Conservation (phyloP, 768 basidiomycete genomes). For the Kwoniella mangroviensis region DNA sequence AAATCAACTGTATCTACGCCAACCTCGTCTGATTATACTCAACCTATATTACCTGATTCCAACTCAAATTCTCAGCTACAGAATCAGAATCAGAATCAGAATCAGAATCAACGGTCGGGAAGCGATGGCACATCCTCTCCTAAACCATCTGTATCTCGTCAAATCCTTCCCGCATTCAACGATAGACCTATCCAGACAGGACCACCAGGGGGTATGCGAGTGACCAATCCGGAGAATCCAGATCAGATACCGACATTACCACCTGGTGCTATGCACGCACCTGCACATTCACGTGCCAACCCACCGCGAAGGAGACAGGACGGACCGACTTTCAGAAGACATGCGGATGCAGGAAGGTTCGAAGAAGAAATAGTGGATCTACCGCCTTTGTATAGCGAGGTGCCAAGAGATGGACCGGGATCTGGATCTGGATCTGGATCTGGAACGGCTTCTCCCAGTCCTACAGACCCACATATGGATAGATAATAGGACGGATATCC, state of each 20-base stretch:
- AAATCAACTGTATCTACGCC: conserved; percentile 22
- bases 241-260: conserved; percentile 31
- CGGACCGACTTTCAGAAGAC: conserved; percentile 38
- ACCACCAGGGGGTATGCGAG: conserved; percentile 24
- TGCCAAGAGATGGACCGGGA: conserved; percentile 37
- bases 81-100: conserved; percentile 4
- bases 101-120: conserved; percentile 4
- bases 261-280: conserved; percentile 16
- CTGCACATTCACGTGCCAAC: background rate
- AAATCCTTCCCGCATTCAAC: conserved; percentile 1
- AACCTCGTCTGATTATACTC: background rate
- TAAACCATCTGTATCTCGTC: conserved; percentile 6
- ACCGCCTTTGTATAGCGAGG: conserved; percentile 51
- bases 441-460: background rate
- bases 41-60: background rate
- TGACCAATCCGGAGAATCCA: conserved; percentile 35
- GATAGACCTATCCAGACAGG: background rate
- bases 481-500: background rate
- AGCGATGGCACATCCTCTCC: background rate
- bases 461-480: background rate
- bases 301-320: conserved; percentile 12
- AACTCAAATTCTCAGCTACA: conserved; percentile 5
- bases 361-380: conserved; percentile 46
- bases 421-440: conserved; percentile 1
- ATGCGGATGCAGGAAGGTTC: conserved; percentile 44